Percentiles rank a stretch among this genome's conserved stretches.
These are phyloP conservation scores for Candolleomyces eurysporus DNA, from an alignment of 768 basidiomycete species.

Conservation along the genomic window DNA sequence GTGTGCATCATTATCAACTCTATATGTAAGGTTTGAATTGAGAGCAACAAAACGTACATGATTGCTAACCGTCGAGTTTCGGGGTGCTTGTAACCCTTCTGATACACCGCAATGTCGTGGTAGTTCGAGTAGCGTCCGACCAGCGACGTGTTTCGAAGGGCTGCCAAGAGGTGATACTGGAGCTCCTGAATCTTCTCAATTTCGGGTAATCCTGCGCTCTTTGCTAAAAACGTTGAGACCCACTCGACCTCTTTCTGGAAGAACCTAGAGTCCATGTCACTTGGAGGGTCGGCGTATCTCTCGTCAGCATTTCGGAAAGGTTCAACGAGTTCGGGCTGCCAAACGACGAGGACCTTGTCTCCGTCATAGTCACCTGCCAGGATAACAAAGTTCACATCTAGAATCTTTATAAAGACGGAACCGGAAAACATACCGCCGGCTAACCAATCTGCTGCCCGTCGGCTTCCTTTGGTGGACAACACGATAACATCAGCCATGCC, in stretches of 20 bases:
- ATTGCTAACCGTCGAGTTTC: conserved; percentile 54
- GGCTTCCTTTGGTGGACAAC: conserved; percentile 46
- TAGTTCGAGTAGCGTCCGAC: conserved; percentile 56
- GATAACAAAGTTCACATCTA: not conserved
- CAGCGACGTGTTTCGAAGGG: conserved; percentile 40
- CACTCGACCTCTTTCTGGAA: conserved; percentile 45
- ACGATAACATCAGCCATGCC: conserved; percentile 52
- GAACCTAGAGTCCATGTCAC: conserved; percentile 28
- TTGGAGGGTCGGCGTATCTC: conserved; percentile 47
- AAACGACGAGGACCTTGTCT: conserved; percentile 57
- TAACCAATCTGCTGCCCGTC: conserved; percentile 60
- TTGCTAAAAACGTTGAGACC: conserved; percentile 40
- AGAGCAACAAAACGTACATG: conserved; percentile 24
- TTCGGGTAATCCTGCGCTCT: conserved; percentile 16
- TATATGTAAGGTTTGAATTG: not conserved
- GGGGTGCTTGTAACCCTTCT: conserved; percentile 43
- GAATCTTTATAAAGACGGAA: not conserved
- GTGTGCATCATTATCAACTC: too few species aligned
- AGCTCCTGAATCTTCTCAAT: conserved; percentile 31
- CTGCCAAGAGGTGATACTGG: conserved; percentile 51
- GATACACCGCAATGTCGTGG: conserved; percentile 57
- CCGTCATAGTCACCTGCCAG: conserved; percentile 68
- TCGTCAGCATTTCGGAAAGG: conserved; percentile 52
- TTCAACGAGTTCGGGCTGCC: conserved; percentile 54
- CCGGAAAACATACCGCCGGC: conserved; percentile 47